phyloP scores from a whole-genome alignment of 1,284 basidiomycete species.

The Leucoagaricus sp. region DNA sequence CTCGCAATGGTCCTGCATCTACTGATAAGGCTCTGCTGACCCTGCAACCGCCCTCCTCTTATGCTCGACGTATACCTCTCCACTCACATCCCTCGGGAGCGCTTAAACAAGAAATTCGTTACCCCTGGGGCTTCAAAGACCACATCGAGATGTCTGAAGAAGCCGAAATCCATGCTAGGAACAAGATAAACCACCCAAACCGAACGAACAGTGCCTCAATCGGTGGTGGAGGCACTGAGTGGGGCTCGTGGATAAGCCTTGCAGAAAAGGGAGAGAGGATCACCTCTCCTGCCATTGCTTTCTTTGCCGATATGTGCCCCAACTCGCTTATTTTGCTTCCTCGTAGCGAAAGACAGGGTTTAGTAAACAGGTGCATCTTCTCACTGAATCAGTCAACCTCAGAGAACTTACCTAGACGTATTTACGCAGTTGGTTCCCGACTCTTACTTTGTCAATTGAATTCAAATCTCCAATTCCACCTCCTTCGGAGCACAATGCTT shows the following conservation, averaged over 20 bases:
- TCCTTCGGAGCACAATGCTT: slow-evolving; percentile 37
- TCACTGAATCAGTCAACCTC: neutral
- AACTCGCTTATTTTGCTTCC: slow-evolving; percentile 44
- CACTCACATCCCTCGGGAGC: slow-evolving; percentile 48
- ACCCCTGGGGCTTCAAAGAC: slow-evolving; percentile 35
- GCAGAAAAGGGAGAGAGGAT: slow-evolving; percentile 42
- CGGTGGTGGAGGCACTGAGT: slow-evolving; percentile 52
- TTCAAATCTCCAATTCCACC: slow-evolving; percentile 59
- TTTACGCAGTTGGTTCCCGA: slow-evolving; percentile 56
- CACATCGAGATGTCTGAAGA: slow-evolving; percentile 44
- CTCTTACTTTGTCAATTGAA: slow-evolving; percentile 56
- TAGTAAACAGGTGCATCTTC: slow-evolving; percentile 28
- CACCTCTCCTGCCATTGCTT: slow-evolving; percentile 47
- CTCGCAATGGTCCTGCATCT: slow-evolving; percentile 40
- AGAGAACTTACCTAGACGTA: neutral
- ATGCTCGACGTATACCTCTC: slow-evolving; percentile 57
- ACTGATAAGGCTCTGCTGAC: slow-evolving; percentile 28
- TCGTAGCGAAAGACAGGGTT: slow-evolving; percentile 35
- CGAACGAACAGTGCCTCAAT: slow-evolving; percentile 38
- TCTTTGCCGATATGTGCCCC: slow-evolving; percentile 54
- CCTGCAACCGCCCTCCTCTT: slow-evolving; percentile 50
- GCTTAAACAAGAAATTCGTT: slow-evolving; percentile 20
- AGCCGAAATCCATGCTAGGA: slow-evolving; percentile 37
- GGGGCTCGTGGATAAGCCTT: slow-evolving; percentile 59
- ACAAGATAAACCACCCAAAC: slow-evolving; percentile 33